Evolutionary conservation across 805 yeast genomes (phyloP), one percentile per base, ranked within the genome.

Genomic region (Candida taoyuanica): DNA sequence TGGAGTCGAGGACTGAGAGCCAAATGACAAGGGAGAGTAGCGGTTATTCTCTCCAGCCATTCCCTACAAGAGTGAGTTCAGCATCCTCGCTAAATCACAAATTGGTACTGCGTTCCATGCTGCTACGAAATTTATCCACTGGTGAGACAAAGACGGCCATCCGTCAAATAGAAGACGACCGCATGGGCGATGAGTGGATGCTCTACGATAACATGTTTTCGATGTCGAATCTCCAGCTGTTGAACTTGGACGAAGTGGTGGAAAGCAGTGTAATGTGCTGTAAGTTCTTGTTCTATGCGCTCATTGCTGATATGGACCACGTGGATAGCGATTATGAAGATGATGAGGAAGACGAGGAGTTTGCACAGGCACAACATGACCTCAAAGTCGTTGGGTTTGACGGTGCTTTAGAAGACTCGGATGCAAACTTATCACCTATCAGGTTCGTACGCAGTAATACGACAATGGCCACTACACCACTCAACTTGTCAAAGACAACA

Each of bases 101-200:
- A 7, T 34, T 54, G 7, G 40, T 47, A 7, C 26, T 54, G 31
- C 37, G 53, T 17, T 45, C 48, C 4, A 52, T 55, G 19, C 29
- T 55, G 2, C 39, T 50, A 25, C 45, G 47, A 24, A 49, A 51
- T 20, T 28, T 47, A 11, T 44, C 47, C 14, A 41, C 49, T 7
- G 48, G 48, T 12, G 47, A 44, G 17, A 35, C 44, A 4, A 46
- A 37, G 25, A 50, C 57, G 1, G 59, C 58, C 6, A 52, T 55
- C 5, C 36, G 57, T 13, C 59, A 55, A 27, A 33, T 47, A 16
- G 55, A 42, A 50, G 42, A 39, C 11, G 31, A 39, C 13, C 37
- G 41, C 3, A 39, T 60, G 27, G 55, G 56, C 13, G 70, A 65
- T 33, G 69, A 66, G 31, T 67, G 71, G 71, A 44, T 66, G 12